A percentile compares a stretch with the other conserved stretches of the same genome.
phyloP scores from a whole-genome alignment of 441 rosid genomes.

The Erysimum cheiri region DNA sequence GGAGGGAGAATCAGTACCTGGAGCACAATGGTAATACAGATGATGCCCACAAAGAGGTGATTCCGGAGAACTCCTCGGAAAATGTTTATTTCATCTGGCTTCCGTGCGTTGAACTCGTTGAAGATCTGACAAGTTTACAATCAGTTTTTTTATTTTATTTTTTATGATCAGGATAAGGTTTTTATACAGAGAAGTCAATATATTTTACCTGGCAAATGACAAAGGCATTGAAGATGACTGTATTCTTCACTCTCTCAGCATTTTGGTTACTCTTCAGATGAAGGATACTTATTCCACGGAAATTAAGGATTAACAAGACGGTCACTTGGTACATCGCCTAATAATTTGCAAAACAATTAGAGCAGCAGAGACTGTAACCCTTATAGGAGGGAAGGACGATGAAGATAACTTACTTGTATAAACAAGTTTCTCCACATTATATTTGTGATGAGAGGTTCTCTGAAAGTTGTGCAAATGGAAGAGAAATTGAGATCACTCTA shows the following conservation, averaged over 20 bases:
- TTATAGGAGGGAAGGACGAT: constrained; percentile 10
- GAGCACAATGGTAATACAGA: constrained; percentile 67
- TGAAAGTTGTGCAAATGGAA: constrained; percentile 39
- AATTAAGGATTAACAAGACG: constrained; percentile 78
- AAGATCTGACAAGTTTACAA: constrained; percentile 57
- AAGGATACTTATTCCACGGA: constrained; percentile 71
- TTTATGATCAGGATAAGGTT: background rate
- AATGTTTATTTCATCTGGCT: constrained; percentile 86
- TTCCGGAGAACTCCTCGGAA: constrained; percentile 74
- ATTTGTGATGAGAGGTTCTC: constrained; percentile 93
- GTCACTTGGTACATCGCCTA: constrained; percentile 91
- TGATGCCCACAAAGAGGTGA: constrained; percentile 78
- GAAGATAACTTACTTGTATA: constrained; percentile 63
- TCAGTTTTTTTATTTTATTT: constrained; percentile 19
- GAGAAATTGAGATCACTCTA: constrained; percentile 7
- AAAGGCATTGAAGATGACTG: constrained; percentile 92
- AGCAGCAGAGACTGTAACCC: constrained; percentile 1
- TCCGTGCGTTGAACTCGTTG: constrained; percentile 93
- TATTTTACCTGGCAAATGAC: constrained; percentile 87
- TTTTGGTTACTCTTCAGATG: constrained; percentile 51
- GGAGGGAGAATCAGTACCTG: constrained; percentile 60
- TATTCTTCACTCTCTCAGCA: constrained; percentile 77
- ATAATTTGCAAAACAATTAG: constrained; percentile 33
- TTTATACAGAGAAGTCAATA: constrained; percentile 3
- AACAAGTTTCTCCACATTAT: constrained; percentile 99